Percentiles rank a stretch among this genome's conserved stretches.
Evolutionary conservation across 768 basidiomycete genomes (phyloP).

Genomic region (Termitomyces sp.): DNA sequence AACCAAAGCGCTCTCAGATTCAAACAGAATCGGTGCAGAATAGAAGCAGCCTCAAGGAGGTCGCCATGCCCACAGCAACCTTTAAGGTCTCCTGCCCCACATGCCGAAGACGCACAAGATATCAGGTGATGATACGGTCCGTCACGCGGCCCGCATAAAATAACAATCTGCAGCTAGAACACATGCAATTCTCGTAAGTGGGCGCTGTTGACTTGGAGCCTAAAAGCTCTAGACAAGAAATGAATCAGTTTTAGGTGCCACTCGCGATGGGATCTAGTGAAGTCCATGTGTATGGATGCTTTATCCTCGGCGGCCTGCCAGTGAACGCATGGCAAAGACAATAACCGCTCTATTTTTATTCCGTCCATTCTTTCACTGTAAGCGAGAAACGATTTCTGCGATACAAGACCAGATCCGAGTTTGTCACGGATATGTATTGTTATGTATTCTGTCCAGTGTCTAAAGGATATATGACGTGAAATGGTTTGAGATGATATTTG

Average conservation of each 20-base stretch:
- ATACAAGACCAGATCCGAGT: neutral
- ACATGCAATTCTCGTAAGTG: neutral
- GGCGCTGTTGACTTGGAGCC: neutral
- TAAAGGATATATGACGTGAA: neutral
- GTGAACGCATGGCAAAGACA: neutral
- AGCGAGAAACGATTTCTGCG: neutral
- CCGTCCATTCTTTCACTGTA: neutral
- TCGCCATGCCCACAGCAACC: conserved; percentile 7
- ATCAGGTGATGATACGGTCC: conserved; percentile 19
- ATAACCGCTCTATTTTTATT: neutral
- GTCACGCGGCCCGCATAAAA: conserved; percentile 12
- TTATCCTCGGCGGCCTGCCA: neutral
- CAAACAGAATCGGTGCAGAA: conserved; percentile 13
- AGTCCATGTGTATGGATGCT: neutral
- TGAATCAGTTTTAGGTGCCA: neutral
- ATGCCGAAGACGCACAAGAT: conserved; percentile 3
- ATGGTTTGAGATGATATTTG: neutral
- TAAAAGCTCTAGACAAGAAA: neutral
- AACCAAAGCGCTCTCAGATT: neutral
- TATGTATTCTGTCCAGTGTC: neutral
- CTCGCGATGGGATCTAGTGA: neutral
- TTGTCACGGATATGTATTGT: neutral
- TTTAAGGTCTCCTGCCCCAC: conserved; percentile 11
- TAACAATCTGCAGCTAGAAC: neutral
- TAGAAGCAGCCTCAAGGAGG: conserved; percentile 16